Evolutionary conservation across 352 stramenopile genomes (phyloP), one percentile per base, ranked within the genome.

Genomic region (Pythium guiyangense): DNA sequence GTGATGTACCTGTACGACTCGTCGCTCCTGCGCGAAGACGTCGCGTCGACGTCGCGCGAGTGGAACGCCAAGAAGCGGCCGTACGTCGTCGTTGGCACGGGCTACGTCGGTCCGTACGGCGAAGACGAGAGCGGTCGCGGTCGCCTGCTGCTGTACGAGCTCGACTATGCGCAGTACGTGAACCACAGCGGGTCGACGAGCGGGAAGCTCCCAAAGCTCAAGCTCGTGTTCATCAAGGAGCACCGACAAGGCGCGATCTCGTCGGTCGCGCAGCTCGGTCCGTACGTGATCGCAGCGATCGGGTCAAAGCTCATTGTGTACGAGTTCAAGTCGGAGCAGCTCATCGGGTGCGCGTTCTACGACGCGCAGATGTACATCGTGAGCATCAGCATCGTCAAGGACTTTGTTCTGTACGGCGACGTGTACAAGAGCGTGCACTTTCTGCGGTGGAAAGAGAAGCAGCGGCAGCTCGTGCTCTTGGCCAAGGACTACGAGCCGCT

Each of bases 221-320:
- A 78, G 0, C 57, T 92, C 2, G 74, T 92, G 31, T 95, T 92
- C 54, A 88, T 92, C 45, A 95, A 95, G 54, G 85, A 95, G 45
- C 81, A 95, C 49, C 74, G 85, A 26, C 85, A 95, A 46, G 85
- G 83, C 34, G 81, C 84, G 2, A 92, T 95, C 52, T 92, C 85
- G 11, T 77, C 68, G 46, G 84, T 95, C 1, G 27, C 79, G 0
- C 83, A 93, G 57, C 69, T 95, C 8, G 85, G 85, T 4, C 78
- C 82, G 37, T 93, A 93, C 53, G 84, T 95, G 31, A 60, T 95
- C n/a, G 84, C 84, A 0, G 79, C 85, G 6, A 83, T 95, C 12
- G 85, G 85, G n/a, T 92, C 86, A 20, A 95, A 95, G 65, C 69
- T 95, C 29, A 95, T 95, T 49, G 81, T 93, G 66, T 92, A 95